Conservation (phyloP, 495 filamentous ascomycete species). For the Aspergillus sclerotiicarbonarius region DNA sequence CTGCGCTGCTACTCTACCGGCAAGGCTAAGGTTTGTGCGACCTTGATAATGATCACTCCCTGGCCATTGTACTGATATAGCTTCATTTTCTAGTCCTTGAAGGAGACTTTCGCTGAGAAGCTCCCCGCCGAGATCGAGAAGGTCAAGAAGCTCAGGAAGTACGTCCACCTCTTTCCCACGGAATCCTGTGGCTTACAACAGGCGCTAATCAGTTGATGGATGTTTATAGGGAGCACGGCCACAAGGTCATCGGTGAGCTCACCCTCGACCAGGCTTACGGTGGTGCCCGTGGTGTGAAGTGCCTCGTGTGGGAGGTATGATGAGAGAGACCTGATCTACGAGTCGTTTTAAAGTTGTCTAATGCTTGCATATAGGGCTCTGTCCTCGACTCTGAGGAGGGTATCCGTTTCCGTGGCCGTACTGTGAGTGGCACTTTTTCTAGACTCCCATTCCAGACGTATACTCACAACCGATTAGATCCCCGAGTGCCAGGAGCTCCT, state of each 20-base stretch:
- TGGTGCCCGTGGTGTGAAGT: constrained; percentile 98
- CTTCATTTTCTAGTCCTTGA: constrained; percentile 69
- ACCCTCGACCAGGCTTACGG: constrained; percentile 99
- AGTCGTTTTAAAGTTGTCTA: constrained; percentile 1
- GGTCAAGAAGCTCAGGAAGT: constrained; percentile 98
- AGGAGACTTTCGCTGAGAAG: constrained; percentile 96
- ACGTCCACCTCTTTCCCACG: constrained; percentile 32
- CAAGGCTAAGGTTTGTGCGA: constrained; percentile 69
- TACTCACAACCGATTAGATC: constrained; percentile 56
- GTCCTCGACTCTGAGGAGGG: constrained; percentile 98
- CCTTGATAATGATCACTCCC: not conserved
- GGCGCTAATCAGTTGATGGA: constrained; percentile 23
- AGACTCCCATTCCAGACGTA: not conserved
- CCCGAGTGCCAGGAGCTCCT: constrained; percentile 97
- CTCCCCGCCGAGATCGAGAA: constrained; percentile 95
- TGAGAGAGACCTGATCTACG: not conserved
- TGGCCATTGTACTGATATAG: not conserved
- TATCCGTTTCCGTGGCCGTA: constrained; percentile 98
- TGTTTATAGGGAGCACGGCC: constrained; percentile 77
- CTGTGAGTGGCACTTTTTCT: constrained; percentile 47
- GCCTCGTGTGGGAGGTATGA: constrained; percentile 88
- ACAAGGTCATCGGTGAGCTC: constrained; percentile 93
- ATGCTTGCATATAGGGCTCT: constrained; percentile 61
- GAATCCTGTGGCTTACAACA: not conserved
- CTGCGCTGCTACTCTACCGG: constrained; percentile 81